Percentiles rank a stretch among this genome's conserved stretches.
Conservation (phyloP, 2,329 filamentous ascomycete species). For the Cladosporium colombiae region DNA sequence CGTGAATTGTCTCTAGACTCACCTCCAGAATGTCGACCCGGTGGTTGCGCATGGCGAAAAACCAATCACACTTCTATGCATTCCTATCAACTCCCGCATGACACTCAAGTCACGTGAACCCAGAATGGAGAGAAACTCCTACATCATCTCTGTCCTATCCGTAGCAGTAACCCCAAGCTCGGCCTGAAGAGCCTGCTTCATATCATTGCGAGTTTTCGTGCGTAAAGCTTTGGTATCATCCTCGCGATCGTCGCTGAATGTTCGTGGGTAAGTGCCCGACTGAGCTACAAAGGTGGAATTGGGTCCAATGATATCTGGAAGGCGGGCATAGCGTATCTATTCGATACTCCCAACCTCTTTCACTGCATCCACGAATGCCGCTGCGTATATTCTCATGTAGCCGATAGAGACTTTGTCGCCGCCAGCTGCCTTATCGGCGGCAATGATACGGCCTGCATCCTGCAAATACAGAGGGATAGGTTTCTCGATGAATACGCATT, state of each 20-base stretch:
- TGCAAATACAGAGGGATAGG: no score
- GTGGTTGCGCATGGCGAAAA: slow-evolving; percentile 40
- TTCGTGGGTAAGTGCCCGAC: slow-evolving; percentile 49
- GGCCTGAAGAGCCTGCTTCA: slow-evolving; percentile 30
- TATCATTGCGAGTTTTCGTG: slow-evolving; percentile 26
- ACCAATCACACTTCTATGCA: slow-evolving; percentile 44
- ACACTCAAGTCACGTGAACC: slow-evolving; percentile 54
- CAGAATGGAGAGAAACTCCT: slow-evolving; percentile 46
- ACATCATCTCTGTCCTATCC: slow-evolving; percentile 33
- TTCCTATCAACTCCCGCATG: slow-evolving; percentile 54
- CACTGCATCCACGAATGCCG: no score
- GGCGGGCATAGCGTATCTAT: slow-evolving; percentile 55
- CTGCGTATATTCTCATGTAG: no score
- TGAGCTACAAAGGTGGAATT: slow-evolving; percentile 50
- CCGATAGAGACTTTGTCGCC: no score
- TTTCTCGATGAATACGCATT: no score
- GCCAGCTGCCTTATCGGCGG: no score
- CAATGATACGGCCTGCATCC: no score
- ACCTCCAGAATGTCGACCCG: slow-evolving; percentile 28
- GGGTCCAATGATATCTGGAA: slow-evolving; percentile 53
- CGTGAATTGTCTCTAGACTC: not conserved
- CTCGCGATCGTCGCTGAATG: slow-evolving; percentile 31
- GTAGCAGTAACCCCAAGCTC: slow-evolving; percentile 35
- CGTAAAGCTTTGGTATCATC: slow-evolving; percentile 26
- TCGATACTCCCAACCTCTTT: no score